phyloP scores from a whole-genome alignment of 176 grass and related monocot genomes.

The Chloris gayana region DNA sequence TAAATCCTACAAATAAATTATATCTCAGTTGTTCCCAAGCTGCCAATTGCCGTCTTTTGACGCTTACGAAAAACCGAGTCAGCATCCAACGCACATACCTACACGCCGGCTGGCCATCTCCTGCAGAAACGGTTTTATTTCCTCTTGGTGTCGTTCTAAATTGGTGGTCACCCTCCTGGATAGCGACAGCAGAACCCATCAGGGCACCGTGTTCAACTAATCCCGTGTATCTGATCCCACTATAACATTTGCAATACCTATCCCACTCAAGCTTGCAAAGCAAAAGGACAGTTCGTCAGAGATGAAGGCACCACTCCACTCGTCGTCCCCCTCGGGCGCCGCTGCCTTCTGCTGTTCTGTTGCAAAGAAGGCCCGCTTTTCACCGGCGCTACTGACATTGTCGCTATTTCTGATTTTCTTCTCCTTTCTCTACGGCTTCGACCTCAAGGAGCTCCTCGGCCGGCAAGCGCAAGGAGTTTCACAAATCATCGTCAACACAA shows the following conservation, averaged over 20 bases:
- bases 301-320: neutral
- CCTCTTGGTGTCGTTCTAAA: neutral
- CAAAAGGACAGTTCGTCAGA: neutral
- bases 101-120: neutral
- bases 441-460: slow-evolving; percentile 47
- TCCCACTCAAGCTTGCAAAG: neutral
- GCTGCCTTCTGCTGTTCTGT: slow-evolving; percentile 8
- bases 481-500: neutral
- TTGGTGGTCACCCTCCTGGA: neutral
- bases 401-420: slow-evolving; percentile 59
- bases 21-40: neutral
- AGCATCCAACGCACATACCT: neutral
- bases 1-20: neutral
- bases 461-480: slow-evolving; percentile 1
- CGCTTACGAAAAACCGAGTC: neutral
- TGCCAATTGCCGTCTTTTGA: neutral
- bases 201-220: neutral
- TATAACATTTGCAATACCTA: neutral
- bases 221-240: neutral
- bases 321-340: neutral
- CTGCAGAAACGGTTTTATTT: neutral
- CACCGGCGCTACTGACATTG: slow-evolving; percentile 42
- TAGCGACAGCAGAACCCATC: neutral
- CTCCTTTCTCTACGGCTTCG: slow-evolving; percentile 65
- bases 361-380: slow-evolving; percentile 44